Base-by-base conservation (phyloP, 2,329 filamentous ascomycete genomes). In the Trichoderma sp. region DNA sequence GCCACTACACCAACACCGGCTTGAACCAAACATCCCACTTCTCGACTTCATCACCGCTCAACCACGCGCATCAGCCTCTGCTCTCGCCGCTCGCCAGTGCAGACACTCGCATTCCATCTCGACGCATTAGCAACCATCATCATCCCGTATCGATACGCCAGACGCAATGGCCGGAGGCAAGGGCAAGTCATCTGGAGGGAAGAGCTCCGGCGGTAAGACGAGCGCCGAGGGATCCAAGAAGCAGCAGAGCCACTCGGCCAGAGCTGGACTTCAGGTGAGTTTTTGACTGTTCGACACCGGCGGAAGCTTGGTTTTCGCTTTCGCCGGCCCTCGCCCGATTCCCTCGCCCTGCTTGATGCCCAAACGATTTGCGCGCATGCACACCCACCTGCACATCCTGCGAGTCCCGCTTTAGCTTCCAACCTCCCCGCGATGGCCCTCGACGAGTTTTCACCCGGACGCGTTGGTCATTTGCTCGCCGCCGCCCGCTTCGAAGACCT, bases 161-260 rank as follows among this genome's bases (percentile, higher is more conserved):
- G 75, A 72, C 76, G 84, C 81, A 84, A 90, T 90, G 88, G 83
- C 94, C 81, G 95, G 95, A 81, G 94, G 94, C 86, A 98, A 98
- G 88, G 95, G 95, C 88, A 97, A 94, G 87, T 93, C 91, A 75
- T 89, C 92, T 77, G 94, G 95, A 79, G 95, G 95, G 81, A 97
- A 97, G 90, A 95, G 85, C 81, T 88, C 92, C 72, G 93, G 93
- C 78, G 93, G 93, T 78, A 96, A 96, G 87, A 87, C 86, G 64
- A 85, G 85, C 73, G 84, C 80, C 78, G 91, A 91, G 76, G 88
- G 88, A 70, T 85, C 90, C 81, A 93, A 93, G 86, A 97, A 97
- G 87, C 92, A 93, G 80, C 93, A 97, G 85, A 97, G 96, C 85
- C 95, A 97, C 87, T 97, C 94, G 78, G 93, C 94, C 80, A 95